Conservation (phyloP, 306 rosid species). For the Gynostemma pentaphyllum region DNA sequence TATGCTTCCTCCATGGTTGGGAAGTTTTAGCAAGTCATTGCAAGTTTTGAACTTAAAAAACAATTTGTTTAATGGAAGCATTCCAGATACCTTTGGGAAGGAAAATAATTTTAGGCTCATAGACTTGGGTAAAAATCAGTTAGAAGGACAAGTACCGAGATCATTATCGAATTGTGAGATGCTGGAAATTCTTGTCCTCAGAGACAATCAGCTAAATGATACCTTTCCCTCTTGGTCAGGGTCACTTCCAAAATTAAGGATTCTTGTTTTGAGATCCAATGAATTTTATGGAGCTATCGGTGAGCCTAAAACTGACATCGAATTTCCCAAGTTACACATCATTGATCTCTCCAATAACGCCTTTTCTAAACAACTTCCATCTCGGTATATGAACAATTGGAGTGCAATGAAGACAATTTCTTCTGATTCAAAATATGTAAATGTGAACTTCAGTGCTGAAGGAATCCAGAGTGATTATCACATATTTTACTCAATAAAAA, state of each 20-base stretch:
- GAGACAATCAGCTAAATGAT: background rate
- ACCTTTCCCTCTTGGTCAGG: slow-evolving; percentile 6
- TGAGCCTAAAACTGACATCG: background rate
- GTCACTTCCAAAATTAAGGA: background rate
- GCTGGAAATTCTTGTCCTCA: background rate
- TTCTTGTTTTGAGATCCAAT: background rate
- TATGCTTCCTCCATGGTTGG: background rate
- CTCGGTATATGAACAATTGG: background rate
- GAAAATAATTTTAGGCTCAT: background rate
- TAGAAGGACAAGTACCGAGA: background rate
- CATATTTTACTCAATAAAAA: background rate
- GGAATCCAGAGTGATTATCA: no score
- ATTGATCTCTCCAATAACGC: background rate
- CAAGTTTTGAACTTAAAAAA: background rate
- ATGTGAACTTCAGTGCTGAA: background rate
- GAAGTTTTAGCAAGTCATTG: background rate
- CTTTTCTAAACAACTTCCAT: background rate
- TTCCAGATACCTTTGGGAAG: background rate
- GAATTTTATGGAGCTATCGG: background rate
- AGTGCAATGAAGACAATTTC: slow-evolving; percentile 1
- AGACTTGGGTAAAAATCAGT: slow-evolving; percentile 5
- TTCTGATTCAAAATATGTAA: background rate
- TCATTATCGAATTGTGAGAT: background rate
- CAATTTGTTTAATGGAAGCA: no score
- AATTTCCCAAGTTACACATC: background rate